Base-by-base conservation (phyloP, 139 green algal genomes). In the Coelastrella sp. region DNA sequence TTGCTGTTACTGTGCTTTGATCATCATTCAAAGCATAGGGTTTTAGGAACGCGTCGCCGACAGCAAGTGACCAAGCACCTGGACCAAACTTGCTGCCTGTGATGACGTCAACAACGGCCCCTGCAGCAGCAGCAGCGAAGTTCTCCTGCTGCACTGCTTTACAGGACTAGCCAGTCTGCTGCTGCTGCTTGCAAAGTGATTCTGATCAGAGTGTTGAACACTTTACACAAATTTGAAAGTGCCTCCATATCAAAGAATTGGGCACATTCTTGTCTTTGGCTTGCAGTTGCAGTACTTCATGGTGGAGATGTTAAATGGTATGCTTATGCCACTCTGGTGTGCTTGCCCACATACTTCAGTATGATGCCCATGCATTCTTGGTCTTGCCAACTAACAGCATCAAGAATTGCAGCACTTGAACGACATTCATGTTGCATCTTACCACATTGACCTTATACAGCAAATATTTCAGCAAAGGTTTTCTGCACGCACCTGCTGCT, bases 51-150 rank as follows among this genome's bases (percentile, higher is more conserved):
- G 90, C 90, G 72, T 84, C 57, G 0, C 86, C 82, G 19, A 93
- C 88, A 5, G 87, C 72, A 4, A 57, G n/a, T 8, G 70, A 89
- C 90, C 90, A 93, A 17, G 86, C 90, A 58, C 90, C 89, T 63
- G 87, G 83, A 56, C 83, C 83, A 17, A 0, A 66, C 22, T 60
- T 4, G 35, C 66, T 79, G 6, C 65, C 65, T 20, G 83, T 88
- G 4, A 88, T 14, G 10, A 76, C 7, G 27, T 88, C 83, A 0
- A 22, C 66, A 17, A 75, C 75, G 35, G 72, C 72, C 20, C 22
- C 72, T 89, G 73, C 66, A 70, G 84, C 65, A 68, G 84, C 20
- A 79, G 83, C 61, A 78, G 65, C 6, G n/a, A n/a, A n/a, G n/a
- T 14, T 27, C 57, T 7, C 63, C 35, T 49, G 35, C 35, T 49